These are phyloP conservation scores for Calonectria pseudoreteaudii DNA, from an alignment of 2,329 filamentous ascomycete genomes.

Conservation along the genomic window DNA sequence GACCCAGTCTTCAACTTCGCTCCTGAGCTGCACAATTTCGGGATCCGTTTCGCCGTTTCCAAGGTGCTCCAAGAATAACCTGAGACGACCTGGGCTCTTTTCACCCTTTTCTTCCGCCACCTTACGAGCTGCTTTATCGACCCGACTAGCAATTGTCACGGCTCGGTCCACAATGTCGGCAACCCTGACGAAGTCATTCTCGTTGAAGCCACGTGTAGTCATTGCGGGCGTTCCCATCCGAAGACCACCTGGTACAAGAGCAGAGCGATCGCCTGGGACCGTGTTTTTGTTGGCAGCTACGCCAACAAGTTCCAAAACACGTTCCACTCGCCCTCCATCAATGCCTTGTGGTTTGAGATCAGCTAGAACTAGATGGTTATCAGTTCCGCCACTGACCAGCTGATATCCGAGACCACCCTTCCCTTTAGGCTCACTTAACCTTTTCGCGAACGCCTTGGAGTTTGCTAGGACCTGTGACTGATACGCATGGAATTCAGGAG, in stretches of 20 bases:
- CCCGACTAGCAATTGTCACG: conserved; percentile 80
- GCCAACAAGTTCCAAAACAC: conserved; percentile 89
- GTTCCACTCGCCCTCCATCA: conserved; percentile 90
- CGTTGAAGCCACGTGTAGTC: conserved; percentile 93
- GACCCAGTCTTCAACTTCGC: conserved; percentile 84
- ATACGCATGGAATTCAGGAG: conserved; percentile 90
- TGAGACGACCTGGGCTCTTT: conserved; percentile 73
- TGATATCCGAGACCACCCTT: conserved; percentile 86
- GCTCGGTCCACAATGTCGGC: conserved; percentile 88
- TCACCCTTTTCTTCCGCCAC: conserved; percentile 75
- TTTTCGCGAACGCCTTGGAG: conserved; percentile 84
- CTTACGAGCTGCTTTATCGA: conserved; percentile 79
- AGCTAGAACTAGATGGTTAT: conserved; percentile 95
- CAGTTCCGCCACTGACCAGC: conserved; percentile 92
- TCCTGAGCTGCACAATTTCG: conserved; percentile 79
- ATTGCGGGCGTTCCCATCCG: conserved; percentile 97
- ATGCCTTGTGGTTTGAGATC: conserved; percentile 91
- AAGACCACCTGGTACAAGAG: conserved; percentile 91
- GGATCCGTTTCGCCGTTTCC: conserved; percentile 74
- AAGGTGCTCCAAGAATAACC: conserved; percentile 75
- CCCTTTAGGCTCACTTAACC: conserved; percentile 75
- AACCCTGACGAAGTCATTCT: conserved; percentile 88
- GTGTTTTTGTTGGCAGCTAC: conserved; percentile 99
- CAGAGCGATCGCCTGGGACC: conserved; percentile 93
- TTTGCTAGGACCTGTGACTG: conserved; percentile 92